Conservation (phyloP, 352 stramenopile genomes). For the Phytophthora melonis region DNA sequence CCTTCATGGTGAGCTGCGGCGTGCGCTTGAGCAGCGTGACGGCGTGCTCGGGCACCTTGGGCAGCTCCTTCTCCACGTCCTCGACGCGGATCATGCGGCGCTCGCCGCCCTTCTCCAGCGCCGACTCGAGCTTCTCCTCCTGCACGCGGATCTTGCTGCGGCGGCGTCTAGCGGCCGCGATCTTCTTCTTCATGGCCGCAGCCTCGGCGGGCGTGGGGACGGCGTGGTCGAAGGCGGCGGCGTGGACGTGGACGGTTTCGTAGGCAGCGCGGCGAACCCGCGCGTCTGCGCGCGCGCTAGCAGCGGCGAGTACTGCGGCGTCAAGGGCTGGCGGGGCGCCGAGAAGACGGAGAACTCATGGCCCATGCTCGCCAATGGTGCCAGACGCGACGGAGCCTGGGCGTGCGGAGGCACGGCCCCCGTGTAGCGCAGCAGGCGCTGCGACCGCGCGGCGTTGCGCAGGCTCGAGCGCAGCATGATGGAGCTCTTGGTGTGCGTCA, state of each 20-base stretch:
- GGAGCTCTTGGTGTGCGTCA: slow-evolving; percentile 3
- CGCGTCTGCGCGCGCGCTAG: slow-evolving; percentile 39
- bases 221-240: background rate
- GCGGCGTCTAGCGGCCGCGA: slow-evolving; percentile 70
- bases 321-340: slow-evolving; percentile 7
- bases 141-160: slow-evolving; percentile 85
- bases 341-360: slow-evolving; percentile 28
- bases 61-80: slow-evolving; percentile 80
- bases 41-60: slow-evolving; percentile 76
- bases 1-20: slow-evolving; percentile 67
- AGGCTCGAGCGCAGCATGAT: slow-evolving; percentile 59
- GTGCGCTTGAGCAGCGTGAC: slow-evolving; percentile 76
- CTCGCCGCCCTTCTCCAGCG: slow-evolving; percentile 82
- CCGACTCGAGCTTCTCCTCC: slow-evolving; percentile 82
- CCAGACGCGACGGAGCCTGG: slow-evolving; percentile 11
- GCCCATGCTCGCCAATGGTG: slow-evolving; percentile 15
- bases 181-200: slow-evolving; percentile 82
- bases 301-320: slow-evolving; percentile 32
- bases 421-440: slow-evolving; percentile 42
- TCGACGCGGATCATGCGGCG: slow-evolving; percentile 82
- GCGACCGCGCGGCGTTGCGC: slow-evolving; percentile 45
- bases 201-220: slow-evolving; percentile 43
- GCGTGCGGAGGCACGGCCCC: slow-evolving; percentile 13
- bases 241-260: slow-evolving; percentile 29
- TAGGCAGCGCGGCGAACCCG: slow-evolving; percentile 58